Evolutionary conservation across 345 rosid species (phyloP).

Genomic region (Acer campestre): DNA sequence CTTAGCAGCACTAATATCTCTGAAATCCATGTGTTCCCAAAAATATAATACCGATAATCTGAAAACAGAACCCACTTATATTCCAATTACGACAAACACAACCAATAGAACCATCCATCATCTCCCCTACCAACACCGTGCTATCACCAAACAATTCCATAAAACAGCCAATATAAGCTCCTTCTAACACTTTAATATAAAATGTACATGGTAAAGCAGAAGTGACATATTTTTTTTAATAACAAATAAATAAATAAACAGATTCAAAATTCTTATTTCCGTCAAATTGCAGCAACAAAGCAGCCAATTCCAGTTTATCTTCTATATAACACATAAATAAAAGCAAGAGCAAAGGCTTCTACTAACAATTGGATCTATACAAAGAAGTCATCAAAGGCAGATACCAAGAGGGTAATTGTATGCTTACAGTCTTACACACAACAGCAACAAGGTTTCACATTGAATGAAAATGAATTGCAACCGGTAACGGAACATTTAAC

Average conservation of each 20-base stretch:
- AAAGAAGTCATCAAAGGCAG: neutral
- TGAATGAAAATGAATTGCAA: neutral
- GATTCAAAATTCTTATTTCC: neutral
- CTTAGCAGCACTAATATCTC: too few relatives aligned
- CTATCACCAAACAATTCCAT: neutral
- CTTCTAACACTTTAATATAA: too few relatives aligned
- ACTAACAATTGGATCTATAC: neutral
- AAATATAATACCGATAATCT: too few relatives aligned
- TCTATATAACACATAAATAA: neutral
- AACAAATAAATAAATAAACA: neutral
- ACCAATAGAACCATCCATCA: neutral
- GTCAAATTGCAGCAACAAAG: neutral
- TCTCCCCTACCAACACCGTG: neutral
- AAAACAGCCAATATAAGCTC: neutral
- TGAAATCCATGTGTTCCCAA: too few relatives aligned
- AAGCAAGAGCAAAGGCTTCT: neutral
- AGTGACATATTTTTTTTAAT: too few relatives aligned
- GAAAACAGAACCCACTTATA: neutral
- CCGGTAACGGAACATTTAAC: neutral
- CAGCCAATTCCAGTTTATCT: neutral
- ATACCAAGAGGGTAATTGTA: too few relatives aligned
- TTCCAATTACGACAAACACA: neutral
- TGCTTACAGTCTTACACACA: too few relatives aligned
- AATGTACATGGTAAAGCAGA: too few relatives aligned
- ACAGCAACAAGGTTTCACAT: neutral